phyloP scores from a whole-genome alignment of 257 asterid species.

The Agastache rugosa region DNA sequence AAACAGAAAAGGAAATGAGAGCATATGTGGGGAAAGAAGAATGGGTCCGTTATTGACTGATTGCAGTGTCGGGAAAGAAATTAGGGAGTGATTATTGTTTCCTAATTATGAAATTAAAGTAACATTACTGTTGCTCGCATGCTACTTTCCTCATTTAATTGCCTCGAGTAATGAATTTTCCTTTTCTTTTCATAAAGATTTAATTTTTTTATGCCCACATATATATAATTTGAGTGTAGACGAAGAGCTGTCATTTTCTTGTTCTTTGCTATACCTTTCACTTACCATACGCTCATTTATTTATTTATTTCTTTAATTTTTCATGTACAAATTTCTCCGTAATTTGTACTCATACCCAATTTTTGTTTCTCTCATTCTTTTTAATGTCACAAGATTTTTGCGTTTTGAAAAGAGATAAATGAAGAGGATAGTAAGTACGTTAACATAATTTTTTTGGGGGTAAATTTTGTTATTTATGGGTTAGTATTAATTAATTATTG shows the following conservation, averaged over 20 bases:
- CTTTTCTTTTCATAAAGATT: slow-evolving; percentile 20
- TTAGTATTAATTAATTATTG: neutral
- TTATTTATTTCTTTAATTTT: slow-evolving; percentile 10
- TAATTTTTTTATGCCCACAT: neutral
- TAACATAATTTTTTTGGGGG: slow-evolving; percentile 32
- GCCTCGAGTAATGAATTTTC: slow-evolving; percentile 6
- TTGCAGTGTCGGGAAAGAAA: slow-evolving; percentile 52
- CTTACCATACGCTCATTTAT: slow-evolving; percentile 50
- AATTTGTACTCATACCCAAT: slow-evolving; percentile 46
- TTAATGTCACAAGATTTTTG: slow-evolving; percentile 38
- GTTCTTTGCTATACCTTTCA: slow-evolving; percentile 64
- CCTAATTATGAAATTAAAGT: slow-evolving; percentile 46
- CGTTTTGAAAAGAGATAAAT: slow-evolving; percentile 51
- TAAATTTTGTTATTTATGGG: neutral
- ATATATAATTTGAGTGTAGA: slow-evolving; percentile 32
- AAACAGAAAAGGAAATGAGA: no score
- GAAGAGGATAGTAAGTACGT: slow-evolving; percentile 99
- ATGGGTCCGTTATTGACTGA: neutral
- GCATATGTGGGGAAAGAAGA: no score
- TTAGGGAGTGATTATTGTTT: slow-evolving; percentile 48
- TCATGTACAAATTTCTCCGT: slow-evolving; percentile 41
- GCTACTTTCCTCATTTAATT: slow-evolving; percentile 25
- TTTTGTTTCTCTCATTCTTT: slow-evolving; percentile 30
- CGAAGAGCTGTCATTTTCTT: slow-evolving; percentile 56
- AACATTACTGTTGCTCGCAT: slow-evolving; percentile 28